These are phyloP conservation scores for Pyrus communis DNA, from an alignment of 306 rosid species.

Conservation along the genomic window DNA sequence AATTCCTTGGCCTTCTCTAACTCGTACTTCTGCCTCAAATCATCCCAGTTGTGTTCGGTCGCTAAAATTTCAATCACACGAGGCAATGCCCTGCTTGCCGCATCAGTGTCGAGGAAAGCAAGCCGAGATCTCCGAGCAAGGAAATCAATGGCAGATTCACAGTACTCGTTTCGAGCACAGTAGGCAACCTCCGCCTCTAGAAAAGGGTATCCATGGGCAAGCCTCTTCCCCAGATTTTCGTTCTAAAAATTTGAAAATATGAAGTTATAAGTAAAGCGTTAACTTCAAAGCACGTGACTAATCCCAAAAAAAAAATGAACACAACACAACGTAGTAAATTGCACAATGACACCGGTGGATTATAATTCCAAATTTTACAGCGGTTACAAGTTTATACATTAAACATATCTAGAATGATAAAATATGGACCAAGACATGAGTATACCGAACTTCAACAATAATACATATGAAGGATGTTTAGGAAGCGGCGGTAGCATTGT, in stretches of 20 bases:
- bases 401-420: not conserved
- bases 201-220: conserved; percentile 90
- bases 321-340: too few species aligned
- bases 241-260: conserved; percentile 37
- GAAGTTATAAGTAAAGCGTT: not conserved
- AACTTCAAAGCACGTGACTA: not conserved
- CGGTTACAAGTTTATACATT: not conserved
- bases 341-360: not conserved
- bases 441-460: not conserved
- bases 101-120: conserved; percentile 95
- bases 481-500: not conserved
- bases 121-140: conserved; percentile 94
- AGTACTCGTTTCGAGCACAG: conserved; percentile 93
- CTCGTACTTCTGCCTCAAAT: conserved; percentile 66
- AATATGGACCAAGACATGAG: not conserved
- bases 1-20: conserved; percentile 52
- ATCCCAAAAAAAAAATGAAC: not conserved
- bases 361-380: not conserved
- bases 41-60: conserved; percentile 78
- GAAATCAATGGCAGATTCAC: conserved; percentile 92
- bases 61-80: conserved; percentile 84
- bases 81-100: conserved; percentile 79
- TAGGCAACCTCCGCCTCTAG: conserved; percentile 99
- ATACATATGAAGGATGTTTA: not conserved
- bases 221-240: conserved; percentile 85